Evolutionary conservation across 1,284 basidiomycete species (phyloP), one percentile per base, ranked within the genome.

Genomic region (Hemileia vastatrix): DNA sequence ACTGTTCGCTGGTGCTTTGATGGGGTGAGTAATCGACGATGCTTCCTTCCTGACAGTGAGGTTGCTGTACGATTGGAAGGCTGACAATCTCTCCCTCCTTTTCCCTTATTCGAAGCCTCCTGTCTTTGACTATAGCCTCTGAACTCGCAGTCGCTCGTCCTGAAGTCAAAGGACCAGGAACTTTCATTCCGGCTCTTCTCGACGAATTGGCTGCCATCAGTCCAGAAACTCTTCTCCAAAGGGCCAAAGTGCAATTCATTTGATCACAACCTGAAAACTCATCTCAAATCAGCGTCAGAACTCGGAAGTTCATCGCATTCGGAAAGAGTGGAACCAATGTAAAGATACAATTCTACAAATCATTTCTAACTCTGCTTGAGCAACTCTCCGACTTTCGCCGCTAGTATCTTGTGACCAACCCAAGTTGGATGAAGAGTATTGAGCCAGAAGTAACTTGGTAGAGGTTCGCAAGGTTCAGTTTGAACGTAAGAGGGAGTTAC

Each of bases 111-210:
- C 5, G 57, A 72, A 90, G 89, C 1, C 82, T 93, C 0, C 78
- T 93, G 54, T 84, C 86, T 0, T 79, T 92, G 70, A 94, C 86
- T 1, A 79, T 95, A 36, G 91, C 90, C 2, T 84, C 88, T 6
- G 89, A 96, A 76, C 72, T 84, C 5, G 91, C 92, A 0, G 86
- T 83, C 0, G 76, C 76, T n/a, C 80, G 84, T 50, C 70, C 78
- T 1, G 83, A 86, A 64, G 88, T 94, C 23, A 80, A 79, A 54
- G 93, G 92, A 0, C 86, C 90, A 3, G 90, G 90, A 47, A 88
- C 90, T 0, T 95, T 96, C 79, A 77, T 94, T 21, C 81, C 88
- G 18, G 89, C 86, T 0, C 78, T 96, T 58, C 86, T 96, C 43
- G 92, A 96, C 72, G 85, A 86, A 70, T 77, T 94, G 51, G n/a